Evolutionary conservation across 441 rosid species (phyloP).

Genomic region (Pelargonium fulgidum): DNA sequence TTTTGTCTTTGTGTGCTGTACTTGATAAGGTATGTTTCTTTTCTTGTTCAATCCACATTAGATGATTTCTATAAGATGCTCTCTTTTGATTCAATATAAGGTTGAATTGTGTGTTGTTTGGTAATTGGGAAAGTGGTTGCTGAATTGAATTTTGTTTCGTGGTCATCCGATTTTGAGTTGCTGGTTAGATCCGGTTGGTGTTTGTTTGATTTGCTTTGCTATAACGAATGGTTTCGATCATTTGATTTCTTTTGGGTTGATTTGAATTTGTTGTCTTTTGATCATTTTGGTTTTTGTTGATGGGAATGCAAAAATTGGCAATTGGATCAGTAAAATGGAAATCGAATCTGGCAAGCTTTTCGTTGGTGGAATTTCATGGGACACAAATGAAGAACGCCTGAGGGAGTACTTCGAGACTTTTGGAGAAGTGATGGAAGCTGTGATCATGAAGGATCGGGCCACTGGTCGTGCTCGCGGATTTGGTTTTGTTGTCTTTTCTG

Average conservation of each 20-base stretch:
- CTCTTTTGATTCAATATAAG: slow-evolving; percentile 13
- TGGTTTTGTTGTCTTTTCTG: slow-evolving; percentile 59
- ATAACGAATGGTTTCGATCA: slow-evolving; percentile 1
- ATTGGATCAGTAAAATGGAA: slow-evolving; percentile 3
- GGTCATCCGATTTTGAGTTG: slow-evolving; percentile 13
- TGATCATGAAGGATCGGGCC: slow-evolving; percentile 72
- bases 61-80: slow-evolving; percentile 15
- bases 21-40: slow-evolving; percentile 5
- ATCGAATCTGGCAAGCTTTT: slow-evolving; percentile 42
- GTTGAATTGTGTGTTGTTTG: slow-evolving; percentile 17
- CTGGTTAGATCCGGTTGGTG: slow-evolving; percentile 26
- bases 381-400: slow-evolving; percentile 66
- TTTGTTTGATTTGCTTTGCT: slow-evolving; percentile 3
- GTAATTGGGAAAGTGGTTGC: slow-evolving; percentile 5
- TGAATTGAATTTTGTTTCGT: slow-evolving; percentile 8
- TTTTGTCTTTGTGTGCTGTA: slow-evolving; percentile 11
- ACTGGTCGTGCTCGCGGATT: slow-evolving; percentile 77
- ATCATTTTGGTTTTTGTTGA: slow-evolving; percentile 15
- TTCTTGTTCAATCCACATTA: slow-evolving; percentile 10
- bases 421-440: slow-evolving; percentile 62
- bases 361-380: slow-evolving; percentile 78
- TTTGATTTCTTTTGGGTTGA: slow-evolving; percentile 5
- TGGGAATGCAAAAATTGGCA: slow-evolving; percentile 7
- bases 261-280: background rate
- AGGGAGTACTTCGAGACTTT: slow-evolving; percentile 57